A percentile compares a stretch with the other conserved stretches of the same genome.
Evolutionary conservation across 352 stramenopile genomes (phyloP).

Genomic region (Pythium myriotylum): DNA sequence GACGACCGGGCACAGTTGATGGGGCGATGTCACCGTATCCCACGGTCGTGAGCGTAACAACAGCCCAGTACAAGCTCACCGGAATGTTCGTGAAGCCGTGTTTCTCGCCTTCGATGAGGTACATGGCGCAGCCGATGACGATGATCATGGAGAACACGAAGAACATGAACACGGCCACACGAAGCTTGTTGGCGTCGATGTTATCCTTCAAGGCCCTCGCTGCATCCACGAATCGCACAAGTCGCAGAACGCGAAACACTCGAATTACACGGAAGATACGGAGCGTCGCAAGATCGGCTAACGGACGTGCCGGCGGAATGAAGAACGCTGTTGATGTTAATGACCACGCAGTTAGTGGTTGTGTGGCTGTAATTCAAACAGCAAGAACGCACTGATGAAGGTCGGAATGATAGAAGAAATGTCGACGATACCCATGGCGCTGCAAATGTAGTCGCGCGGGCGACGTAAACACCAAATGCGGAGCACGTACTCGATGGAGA

Average conservation of each 20-base stretch:
- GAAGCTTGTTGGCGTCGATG: constrained; percentile 78
- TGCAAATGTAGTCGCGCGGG: constrained; percentile 51
- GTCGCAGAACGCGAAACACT: constrained; percentile 73
- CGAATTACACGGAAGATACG: constrained; percentile 82
- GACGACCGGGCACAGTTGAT: constrained; percentile 43
- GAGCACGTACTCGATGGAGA: constrained; percentile 47
- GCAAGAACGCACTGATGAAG: constrained; percentile 39
- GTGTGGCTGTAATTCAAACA: too few species aligned
- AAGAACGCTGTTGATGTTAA: constrained; percentile 49
- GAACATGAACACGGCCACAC: constrained; percentile 80
- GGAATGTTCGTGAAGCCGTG: constrained; percentile 78
- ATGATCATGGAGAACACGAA: constrained; percentile 77
- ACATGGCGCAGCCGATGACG: constrained; percentile 84
- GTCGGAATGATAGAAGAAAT: constrained; percentile 52
- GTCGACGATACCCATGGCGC: constrained; percentile 54
- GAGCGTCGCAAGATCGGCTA: constrained; percentile 67
- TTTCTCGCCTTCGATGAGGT: constrained; percentile 78
- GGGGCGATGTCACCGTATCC: constrained; percentile 59
- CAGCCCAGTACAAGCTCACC: constrained; percentile 54
- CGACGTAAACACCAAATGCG: constrained; percentile 39
- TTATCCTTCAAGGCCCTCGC: constrained; percentile 70
- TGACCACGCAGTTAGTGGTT: not conserved
- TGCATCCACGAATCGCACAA: constrained; percentile 75
- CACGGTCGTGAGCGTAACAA: constrained; percentile 59
- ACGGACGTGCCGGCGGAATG: constrained; percentile 48